phyloP scores from a whole-genome alignment of 139 green algal species.

The Micractinium sp. region DNA sequence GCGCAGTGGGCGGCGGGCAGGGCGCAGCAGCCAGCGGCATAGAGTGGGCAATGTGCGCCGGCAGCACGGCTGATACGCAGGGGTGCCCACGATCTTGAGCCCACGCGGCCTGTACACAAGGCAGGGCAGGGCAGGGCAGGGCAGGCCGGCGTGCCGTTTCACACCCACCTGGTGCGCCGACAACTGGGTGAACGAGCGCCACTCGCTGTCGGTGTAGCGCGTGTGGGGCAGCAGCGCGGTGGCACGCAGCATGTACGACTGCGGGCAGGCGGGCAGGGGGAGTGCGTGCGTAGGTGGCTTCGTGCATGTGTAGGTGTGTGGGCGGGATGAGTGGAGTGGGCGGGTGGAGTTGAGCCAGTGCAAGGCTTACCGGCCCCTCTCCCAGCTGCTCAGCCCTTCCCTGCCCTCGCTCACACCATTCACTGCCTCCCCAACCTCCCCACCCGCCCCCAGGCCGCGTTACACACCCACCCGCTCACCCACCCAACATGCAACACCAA shows the following conservation, averaged over 20 bases:
- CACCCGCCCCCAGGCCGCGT: not conserved
- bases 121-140: not conserved
- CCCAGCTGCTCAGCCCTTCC: too few species aligned
- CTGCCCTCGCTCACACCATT: too few species aligned
- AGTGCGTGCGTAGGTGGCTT: not conserved
- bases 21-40: too few species aligned
- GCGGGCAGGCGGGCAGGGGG: constrained; percentile 15
- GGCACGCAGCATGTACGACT: constrained; percentile 62
- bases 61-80: too few species aligned
- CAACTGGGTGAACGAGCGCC: constrained; percentile 47
- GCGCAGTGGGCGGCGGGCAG: too few species aligned
- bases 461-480: not conserved
- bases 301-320: too few species aligned
- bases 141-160: not conserved
- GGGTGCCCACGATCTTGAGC: not conserved
- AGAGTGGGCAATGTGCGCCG: too few species aligned
- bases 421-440: too few species aligned
- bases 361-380: too few species aligned
- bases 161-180: not conserved
- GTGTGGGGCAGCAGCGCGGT: constrained; percentile 70
- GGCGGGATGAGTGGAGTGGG: too few species aligned
- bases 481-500: not conserved
- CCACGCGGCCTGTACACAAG: not conserved
- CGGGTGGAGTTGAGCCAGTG: too few species aligned
- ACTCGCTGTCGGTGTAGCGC: constrained; percentile 72